Evolutionary conservation across 2,329 filamentous ascomycete genomes (phyloP), one percentile per base, ranked within the genome.

Genomic region (Aspergillus melleus): DNA sequence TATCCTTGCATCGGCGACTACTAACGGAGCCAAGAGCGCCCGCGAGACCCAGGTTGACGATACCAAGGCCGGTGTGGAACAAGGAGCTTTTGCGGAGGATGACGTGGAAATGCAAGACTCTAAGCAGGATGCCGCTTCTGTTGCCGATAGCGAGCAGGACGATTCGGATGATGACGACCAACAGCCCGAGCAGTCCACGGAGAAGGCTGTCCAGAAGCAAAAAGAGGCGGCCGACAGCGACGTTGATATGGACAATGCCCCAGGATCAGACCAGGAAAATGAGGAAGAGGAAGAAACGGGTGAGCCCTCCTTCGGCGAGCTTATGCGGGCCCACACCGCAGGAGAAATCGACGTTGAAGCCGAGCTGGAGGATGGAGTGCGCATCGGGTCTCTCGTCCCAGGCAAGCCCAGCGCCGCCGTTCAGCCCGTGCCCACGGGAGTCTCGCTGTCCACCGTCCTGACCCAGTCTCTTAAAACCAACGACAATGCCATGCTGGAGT

Each of bases 391-490:
- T 30, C 78, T 76, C 65, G 80, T 77, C 59, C 79, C 74, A 63
- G 76, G 79, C 42, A 74, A 82, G 44, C 76, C 80, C 52, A 72
- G 79, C 19, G 73, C 76, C 42, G 71, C 79, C 10, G 74, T 79
- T 57, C 80, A 89, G 62, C 82, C 83, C 58, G 74, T 86, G 20
- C 90, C 89, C 12, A 88, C 88, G 12, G 88, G 90, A 60, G 88
- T 91, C 60, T 96, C 94, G 6, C 86, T 99, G 54, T 90, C 90
- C 52, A 96, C 92, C 5, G 92, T 97, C n/a, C 88, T 99, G 61
- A 88, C 92, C 14, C 94, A 98, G 76, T 92, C 95, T 6, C 88
- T 99, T 58, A 90, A 90, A 70, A 97, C 93, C 62, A 95, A 97
- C 77, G 95, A 99, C 79, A 84, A 86, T 63, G 88, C 90, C 64